Base-by-base conservation (phyloP, 2,329 filamentous ascomycete species). In the Xylaria sp. region DNA sequence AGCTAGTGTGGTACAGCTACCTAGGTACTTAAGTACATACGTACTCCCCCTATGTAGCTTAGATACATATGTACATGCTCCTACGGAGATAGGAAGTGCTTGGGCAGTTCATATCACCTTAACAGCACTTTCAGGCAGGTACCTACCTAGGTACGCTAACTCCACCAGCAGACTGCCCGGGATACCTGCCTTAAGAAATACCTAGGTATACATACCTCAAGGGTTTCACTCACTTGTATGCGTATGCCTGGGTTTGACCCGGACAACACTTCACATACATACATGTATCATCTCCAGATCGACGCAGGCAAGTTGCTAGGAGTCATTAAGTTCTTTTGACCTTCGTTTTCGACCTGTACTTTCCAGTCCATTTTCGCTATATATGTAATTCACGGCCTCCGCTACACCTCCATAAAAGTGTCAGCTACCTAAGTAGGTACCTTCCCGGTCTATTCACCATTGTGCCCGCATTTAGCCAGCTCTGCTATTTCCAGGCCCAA, bases 401-500 rank as follows among this genome's bases (percentile, higher is more conserved):
- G 41, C 48, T 46, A 52, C 28, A 50, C 46, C 25, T 25, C 18
- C 28, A 15, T 46, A 46, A 12, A 46, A 13, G 51, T 57, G 41
- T 20, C 52, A 25, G 57, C 37, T 37, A 28, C 63, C 41, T 15
- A 25, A 3, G 23, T 37, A 25, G 23, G 23, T 37, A 28, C 63
- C 31, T 15, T 59, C 28, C 44, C 25, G 7, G 58, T 52, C 41
- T 56, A 50, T 61, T 48, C 15, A 41, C 20, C 48, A 62, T 48
- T 51, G 63, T 66, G 69, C 66, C 69, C 69, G 66, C 67, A 69
- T 64, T 63, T 66, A 44, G 51, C 60, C 60, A 63, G 52, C 64
- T 58, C 37, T 55, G 48, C 63, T 62, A 51, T 52, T 13, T 48
- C 48, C 9, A 15, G 48, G 60, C 48, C 31, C 50, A 57, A 60